Evolutionary conservation across 768 basidiomycete genomes (phyloP), one percentile per base, ranked within the genome.

Genomic region (Rhodotorula kratochvilovae): DNA sequence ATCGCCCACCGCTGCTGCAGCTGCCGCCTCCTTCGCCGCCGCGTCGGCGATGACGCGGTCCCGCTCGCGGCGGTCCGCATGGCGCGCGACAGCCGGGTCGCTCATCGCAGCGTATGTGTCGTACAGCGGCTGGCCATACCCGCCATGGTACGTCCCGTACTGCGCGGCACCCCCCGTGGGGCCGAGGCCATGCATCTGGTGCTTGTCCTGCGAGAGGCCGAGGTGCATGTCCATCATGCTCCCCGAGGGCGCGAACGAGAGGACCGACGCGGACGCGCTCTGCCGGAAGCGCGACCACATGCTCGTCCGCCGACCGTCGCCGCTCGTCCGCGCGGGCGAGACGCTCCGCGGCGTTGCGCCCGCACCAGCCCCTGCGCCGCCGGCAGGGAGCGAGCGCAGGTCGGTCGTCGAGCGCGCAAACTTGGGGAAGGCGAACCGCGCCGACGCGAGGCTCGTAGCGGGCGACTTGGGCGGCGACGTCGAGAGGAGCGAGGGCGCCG

Each of bases 151-250:
- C 51, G 51, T 13, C 27, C 51, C 51, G 51, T 53, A n/a, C 12
- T 53, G 51, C n/a, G 51, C n/a, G 15, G n/a, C 51, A n/a, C 25
- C 27, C n/a, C 13, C 11, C 27, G 51, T 27, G 27, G 51, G 13
- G 8, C n/a, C 51, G n/a, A 27, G 27, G n/a, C 51, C 48, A 5
- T 50, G 25, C 51, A 46, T 46, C 17, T 17, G 45, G 17, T 56
- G 70, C 66, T 71, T 69, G 60, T 78, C 78, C 54, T 70, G 71
- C 39, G 65, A 64, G 31, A 77, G 39, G 5, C 78, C 76, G 45
- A 78, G 63, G 61, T 78, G 78, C 78, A 78, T 78, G 58, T 78
- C 77, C 68, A 76, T 68, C 78, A 78, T 77, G 5, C 51, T 58
- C 8, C 75, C 78, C 16, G 69, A 72, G 48, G 76, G 75, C 5